Percentiles rank a stretch among this genome's conserved stretches.
phyloP scores from a whole-genome alignment of 2,329 filamentous ascomycete species.

The Aspergillus persii region DNA sequence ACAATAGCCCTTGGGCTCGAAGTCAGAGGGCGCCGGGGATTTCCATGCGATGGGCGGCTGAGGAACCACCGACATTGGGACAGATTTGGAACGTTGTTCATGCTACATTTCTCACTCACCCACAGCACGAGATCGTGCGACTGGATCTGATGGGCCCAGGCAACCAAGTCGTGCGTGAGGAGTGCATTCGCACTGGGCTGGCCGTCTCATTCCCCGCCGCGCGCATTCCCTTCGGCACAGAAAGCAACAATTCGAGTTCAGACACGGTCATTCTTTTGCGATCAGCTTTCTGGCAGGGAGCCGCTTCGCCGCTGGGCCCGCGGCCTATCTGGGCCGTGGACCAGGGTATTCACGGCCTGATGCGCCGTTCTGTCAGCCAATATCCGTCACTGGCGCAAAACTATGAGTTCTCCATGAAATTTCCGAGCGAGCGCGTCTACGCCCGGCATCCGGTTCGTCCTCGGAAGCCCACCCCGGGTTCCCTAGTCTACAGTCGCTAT shows the following conservation, averaged over 20 bases:
- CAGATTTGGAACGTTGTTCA: constrained; percentile 43
- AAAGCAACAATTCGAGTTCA: constrained; percentile 21
- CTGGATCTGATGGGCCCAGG: constrained; percentile 30
- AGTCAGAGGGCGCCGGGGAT: constrained; percentile 30
- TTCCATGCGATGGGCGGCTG: constrained; percentile 32
- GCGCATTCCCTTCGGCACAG: constrained; percentile 20
- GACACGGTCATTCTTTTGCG: constrained; percentile 48
- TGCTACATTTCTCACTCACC: constrained; percentile 32
- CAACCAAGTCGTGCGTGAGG: constrained; percentile 41
- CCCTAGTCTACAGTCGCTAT: constrained; percentile 73
- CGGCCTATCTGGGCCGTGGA: constrained; percentile 61
- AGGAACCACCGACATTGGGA: constrained; percentile 28
- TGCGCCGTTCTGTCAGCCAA: constrained; percentile 23
- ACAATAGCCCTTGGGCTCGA: constrained; percentile 43
- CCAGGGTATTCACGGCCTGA: constrained; percentile 31
- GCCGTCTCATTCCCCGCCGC: constrained; percentile 23
- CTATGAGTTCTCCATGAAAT: constrained; percentile 39
- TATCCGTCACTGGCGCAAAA: constrained; percentile 40
- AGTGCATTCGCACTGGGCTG: constrained; percentile 38
- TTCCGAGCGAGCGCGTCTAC: constrained; percentile 52
- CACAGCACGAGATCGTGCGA: constrained; percentile 35
- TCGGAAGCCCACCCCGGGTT: constrained; percentile 67
- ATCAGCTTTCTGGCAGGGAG: constrained; percentile 67
- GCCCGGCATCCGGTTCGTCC: constrained; percentile 69
- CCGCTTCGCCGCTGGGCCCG: constrained; percentile 64